Conservation (phyloP, 805 yeast species). For the Saccharomycopsis babjevae region DNA sequence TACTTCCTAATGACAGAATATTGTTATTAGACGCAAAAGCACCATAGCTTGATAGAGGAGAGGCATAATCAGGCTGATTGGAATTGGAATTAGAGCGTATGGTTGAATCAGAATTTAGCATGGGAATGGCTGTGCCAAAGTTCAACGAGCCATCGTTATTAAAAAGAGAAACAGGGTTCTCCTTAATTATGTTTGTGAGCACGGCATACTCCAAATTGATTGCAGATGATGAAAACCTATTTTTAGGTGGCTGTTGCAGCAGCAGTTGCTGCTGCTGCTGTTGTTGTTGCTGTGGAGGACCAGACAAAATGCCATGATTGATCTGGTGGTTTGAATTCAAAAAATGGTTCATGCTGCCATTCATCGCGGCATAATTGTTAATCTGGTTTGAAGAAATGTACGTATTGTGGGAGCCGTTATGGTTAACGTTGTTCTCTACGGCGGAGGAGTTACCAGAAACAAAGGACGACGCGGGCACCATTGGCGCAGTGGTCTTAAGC, state of each 20-base stretch:
- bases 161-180: slow-evolving; percentile 19
- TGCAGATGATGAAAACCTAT: slow-evolving; percentile 51
- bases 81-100: neutral
- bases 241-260: slow-evolving; percentile 4
- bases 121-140: slow-evolving; percentile 5
- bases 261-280: neutral
- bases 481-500: neutral
- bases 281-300: slow-evolving; percentile 6
- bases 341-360: neutral
- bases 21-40: neutral
- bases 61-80: neutral
- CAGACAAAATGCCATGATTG: too few relatives aligned
- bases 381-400: neutral
- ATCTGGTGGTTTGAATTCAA: neutral
- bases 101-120: slow-evolving; percentile 1
- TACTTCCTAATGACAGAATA: neutral
- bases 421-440: neutral
- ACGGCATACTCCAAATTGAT: slow-evolving; percentile 67
- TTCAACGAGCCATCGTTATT: slow-evolving; percentile 2
- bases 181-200: slow-evolving; percentile 52
- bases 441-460: neutral
- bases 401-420: neutral
- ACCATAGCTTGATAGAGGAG: neutral
- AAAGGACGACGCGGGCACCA: neutral
- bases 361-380: neutral